Conservation (phyloP, 805 yeast genomes). For the Yamadazyma insecticola region DNA sequence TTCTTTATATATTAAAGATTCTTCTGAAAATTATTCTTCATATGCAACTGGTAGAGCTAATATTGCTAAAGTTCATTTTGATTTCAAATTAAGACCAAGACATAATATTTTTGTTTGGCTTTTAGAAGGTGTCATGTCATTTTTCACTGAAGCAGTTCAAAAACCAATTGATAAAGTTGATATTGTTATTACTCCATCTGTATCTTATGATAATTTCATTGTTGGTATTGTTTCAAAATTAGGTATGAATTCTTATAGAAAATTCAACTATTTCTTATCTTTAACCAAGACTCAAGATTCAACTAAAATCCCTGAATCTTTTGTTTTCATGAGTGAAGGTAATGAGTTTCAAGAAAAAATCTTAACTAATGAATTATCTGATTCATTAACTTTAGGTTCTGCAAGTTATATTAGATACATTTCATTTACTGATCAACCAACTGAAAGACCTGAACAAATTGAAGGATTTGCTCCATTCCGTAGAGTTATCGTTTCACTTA, state of each 20-base stretch:
- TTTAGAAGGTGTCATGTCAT: constrained; percentile 58
- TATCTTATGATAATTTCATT: constrained; percentile 63
- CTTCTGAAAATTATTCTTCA: constrained; percentile 56
- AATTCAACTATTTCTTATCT: constrained; percentile 73
- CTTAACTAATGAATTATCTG: constrained; percentile 43
- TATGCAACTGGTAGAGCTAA: constrained; percentile 90
- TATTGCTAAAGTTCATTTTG: constrained; percentile 57
- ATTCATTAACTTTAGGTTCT: constrained; percentile 40
- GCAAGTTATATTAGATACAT: constrained; percentile 49
- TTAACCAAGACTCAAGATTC: constrained; percentile 80
- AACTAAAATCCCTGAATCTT: constrained; percentile 61
- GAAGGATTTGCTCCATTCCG: constrained; percentile 52
- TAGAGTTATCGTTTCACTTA: constrained; percentile 52
- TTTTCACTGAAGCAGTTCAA: constrained; percentile 49
- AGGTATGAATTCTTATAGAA: constrained; percentile 73
- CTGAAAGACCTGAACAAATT: constrained; percentile 61
- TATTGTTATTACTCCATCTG: constrained; percentile 54
- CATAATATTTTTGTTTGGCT: constrained; percentile 69
- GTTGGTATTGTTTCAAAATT: constrained; percentile 82
- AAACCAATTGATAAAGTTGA: constrained; percentile 59
- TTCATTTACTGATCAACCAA: constrained; percentile 80
- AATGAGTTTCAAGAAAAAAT: constrained; percentile 72
- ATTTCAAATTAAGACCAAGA: constrained; percentile 68
- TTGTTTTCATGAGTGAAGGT: constrained; percentile 86
- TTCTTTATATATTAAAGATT: constrained; percentile 54